Evolutionary conservation across 2,329 filamentous ascomycete genomes (phyloP).

Genomic region (Alternaria alternata): DNA sequence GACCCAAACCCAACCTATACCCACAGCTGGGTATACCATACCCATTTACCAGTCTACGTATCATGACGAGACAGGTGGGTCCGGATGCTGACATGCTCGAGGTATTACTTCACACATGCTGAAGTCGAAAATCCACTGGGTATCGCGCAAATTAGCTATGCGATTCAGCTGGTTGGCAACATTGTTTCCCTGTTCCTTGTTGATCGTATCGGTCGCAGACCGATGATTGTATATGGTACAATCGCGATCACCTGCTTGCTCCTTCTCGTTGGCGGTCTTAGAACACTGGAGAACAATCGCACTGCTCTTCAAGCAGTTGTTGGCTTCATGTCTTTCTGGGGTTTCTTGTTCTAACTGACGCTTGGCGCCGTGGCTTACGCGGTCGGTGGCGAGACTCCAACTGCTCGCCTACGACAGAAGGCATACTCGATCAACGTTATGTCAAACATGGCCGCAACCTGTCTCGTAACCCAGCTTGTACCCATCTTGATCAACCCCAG

Average conservation of each 20-base stretch:
- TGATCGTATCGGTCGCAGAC: slow-evolving; percentile 8
- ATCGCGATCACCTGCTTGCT: slow-evolving; percentile 9
- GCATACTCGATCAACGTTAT: slow-evolving; percentile 37
- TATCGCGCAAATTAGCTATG: too few relatives aligned
- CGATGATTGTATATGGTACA: slow-evolving; percentile 6
- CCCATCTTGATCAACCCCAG: too few relatives aligned
- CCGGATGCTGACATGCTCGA: too few relatives aligned
- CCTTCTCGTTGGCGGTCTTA: background rate
- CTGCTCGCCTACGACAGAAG: slow-evolving; percentile 82
- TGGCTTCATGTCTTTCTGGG: slow-evolving; percentile 55
- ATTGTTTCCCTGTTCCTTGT: background rate
- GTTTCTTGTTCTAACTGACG: slow-evolving; percentile 75
- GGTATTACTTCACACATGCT: too few relatives aligned
- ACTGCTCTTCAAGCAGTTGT: too few relatives aligned
- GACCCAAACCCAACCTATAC: too few relatives aligned
- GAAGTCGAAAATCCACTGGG: too few relatives aligned
- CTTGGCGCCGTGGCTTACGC: slow-evolving; percentile 88
- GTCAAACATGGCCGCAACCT: slow-evolving; percentile 4
- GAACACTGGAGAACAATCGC: too few relatives aligned
- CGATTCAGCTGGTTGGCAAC: background rate
- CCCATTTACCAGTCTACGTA: too few relatives aligned
- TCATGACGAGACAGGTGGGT: accelerated
- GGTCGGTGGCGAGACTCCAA: slow-evolving; percentile 80
- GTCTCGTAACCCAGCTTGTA: too few relatives aligned
- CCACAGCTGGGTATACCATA: too few relatives aligned